These are phyloP conservation scores for Aurinia saxatilis DNA, from an alignment of 345 rosid genomes.

Conservation along the genomic window DNA sequence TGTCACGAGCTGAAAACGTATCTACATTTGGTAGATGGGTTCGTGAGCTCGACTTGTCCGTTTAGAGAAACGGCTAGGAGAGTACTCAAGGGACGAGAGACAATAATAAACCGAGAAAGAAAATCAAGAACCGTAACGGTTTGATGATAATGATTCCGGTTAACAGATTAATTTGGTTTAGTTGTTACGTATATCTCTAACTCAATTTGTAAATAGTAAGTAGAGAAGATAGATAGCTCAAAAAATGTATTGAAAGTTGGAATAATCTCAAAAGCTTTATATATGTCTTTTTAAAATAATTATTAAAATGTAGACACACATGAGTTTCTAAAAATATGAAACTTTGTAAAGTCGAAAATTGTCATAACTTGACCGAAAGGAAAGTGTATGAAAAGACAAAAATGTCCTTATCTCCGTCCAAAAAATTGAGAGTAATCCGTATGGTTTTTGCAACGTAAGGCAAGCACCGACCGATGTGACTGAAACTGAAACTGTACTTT, in stretches of 20 bases:
- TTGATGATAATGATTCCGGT: not conserved
- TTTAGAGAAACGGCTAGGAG: constrained; percentile 48
- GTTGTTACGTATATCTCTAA: constrained; percentile 6
- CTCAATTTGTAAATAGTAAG: not conserved
- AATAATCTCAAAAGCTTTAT: not conserved
- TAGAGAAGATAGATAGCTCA: not conserved
- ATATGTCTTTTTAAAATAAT: not conserved
- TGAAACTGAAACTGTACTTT: not conserved
- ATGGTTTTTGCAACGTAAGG: constrained; percentile 18
- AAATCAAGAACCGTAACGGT: not conserved
- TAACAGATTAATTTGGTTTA: not conserved
- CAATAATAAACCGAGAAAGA: not conserved
- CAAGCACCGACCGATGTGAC: constrained; percentile 27
- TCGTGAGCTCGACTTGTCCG: constrained; percentile 70
- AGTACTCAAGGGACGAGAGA: constrained; percentile 21
- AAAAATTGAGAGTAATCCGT: not conserved
- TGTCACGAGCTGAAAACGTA: constrained; percentile 87
- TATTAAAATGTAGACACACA: not conserved
- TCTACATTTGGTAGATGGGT: constrained; percentile 56
- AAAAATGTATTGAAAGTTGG: not conserved
- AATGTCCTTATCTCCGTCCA: constrained; percentile 24
- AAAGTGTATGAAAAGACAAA: constrained; percentile 4
- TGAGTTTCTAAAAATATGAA: not conserved
- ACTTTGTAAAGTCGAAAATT: constrained; percentile 12
- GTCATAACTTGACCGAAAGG: constrained; percentile 4